Conservation (phyloP, 805 yeast genomes). For the Yamadazyma akitaensis region DNA sequence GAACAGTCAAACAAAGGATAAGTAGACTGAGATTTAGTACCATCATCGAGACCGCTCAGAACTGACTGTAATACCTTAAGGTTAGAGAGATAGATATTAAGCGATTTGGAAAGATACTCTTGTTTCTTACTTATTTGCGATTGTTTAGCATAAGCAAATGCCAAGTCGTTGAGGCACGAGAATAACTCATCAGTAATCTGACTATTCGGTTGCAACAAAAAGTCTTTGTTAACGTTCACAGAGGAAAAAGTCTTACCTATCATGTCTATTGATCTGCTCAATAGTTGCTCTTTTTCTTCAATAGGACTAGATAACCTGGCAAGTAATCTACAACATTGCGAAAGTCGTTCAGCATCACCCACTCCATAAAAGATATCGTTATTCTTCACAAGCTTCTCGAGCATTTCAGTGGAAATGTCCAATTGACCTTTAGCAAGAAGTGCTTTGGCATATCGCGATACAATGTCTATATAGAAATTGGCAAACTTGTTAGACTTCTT, state of each 20-base stretch:
- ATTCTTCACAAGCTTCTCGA: constrained; percentile 29
- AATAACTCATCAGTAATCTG: constrained; percentile 38
- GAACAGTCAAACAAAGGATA: constrained; percentile 38
- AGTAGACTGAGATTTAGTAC: constrained; percentile 21
- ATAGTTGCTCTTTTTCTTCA: constrained; percentile 21
- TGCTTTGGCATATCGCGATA: constrained; percentile 38
- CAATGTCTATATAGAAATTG: constrained; percentile 42
- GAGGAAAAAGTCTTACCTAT: constrained; percentile 26
- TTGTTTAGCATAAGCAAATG: constrained; percentile 26
- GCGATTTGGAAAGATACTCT: constrained; percentile 21
- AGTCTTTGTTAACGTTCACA: constrained; percentile 22
- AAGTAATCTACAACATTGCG: constrained; percentile 38
- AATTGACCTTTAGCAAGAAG: constrained; percentile 39
- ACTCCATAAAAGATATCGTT: constrained; percentile 34
- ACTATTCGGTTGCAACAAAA: constrained; percentile 23
- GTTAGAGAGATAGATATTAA: constrained; percentile 37
- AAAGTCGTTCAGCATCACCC: constrained; percentile 40
- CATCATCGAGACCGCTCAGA: constrained; percentile 15
- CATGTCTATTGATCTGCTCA: constrained; percentile 32
- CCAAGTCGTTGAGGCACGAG: constrained; percentile 30
- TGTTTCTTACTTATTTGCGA: constrained; percentile 4
- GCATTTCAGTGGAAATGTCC: constrained; percentile 25
- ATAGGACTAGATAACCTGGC: constrained; percentile 22
- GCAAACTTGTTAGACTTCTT: constrained; percentile 30
- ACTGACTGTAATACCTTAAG: constrained; percentile 24